Evolutionary conservation across 257 asterid genomes (phyloP), one percentile per base, ranked within the genome.

Genomic region (Misopates orontium): DNA sequence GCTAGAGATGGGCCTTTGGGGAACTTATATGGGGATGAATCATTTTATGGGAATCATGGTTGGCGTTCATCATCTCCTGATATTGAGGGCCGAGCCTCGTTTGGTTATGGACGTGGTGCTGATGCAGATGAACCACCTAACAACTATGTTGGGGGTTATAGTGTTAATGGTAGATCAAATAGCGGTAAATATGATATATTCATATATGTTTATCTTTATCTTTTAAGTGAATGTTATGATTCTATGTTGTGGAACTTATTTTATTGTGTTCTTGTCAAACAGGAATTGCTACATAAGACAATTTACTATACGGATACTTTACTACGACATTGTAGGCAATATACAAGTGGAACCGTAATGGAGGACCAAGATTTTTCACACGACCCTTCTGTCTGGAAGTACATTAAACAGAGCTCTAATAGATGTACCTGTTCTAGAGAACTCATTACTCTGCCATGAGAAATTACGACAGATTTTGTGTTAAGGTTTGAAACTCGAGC

Each of bases 231-330:
- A 31, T 20, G 19, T 50, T 51, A 47, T 50, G 39, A 47, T 62
- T 39, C 23, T 32, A 54, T 18, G 54, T 8, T 71, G 55, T 28
- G 21, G 14, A 36, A 16, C 20, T 24, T n/a, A 40, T n/a, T 36
- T 18, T 1, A 9, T 1, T 52, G 11, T 70, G 64, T 39, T 15
- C 1, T 62, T 73, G 39, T 62, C 41, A 66, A 77, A 57, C 95
- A 88, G 96, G 96, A 75, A 85, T 84, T 71, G 94, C 91, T 70
- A 84, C 95, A 75, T 85, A 88, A 87, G 87, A 71, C 68, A 75
- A 62, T 67, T 66, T 72, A 68, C 77, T 25, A 50, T 76, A 62
- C 67, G 76, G 84, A 71, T 63, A 75, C 75, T 66, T 59, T 53
- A 58, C 70, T 70, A 8, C 11, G 42, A 72, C 69, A 60, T 23